These are phyloP conservation scores for Boletellus deceptivus DNA, from an alignment of 1,284 basidiomycete genomes.

Conservation along the genomic window DNA sequence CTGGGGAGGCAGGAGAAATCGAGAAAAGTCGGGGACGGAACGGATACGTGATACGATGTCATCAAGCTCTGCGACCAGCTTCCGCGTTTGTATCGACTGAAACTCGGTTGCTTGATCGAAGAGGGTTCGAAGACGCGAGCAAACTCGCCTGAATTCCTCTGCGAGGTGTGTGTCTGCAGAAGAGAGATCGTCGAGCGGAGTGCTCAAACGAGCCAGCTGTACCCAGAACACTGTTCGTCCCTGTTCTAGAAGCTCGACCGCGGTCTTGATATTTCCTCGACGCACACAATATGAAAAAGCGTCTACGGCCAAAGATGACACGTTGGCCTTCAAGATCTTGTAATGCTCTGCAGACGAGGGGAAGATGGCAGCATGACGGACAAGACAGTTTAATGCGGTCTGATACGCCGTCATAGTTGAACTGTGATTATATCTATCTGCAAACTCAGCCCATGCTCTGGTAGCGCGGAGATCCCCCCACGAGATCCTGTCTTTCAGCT, in stretches of 20 bases:
- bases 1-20: slow-evolving; percentile 17
- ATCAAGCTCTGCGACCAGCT: slow-evolving; percentile 2
- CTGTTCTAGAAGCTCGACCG: slow-evolving; percentile 17
- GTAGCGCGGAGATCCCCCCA: neutral
- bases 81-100: neutral
- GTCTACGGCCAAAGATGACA: slow-evolving; percentile 10
- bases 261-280: neutral
- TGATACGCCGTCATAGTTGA: slow-evolving; percentile 7
- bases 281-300: slow-evolving; percentile 15
- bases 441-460: neutral
- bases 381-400: slow-evolving; percentile 4
- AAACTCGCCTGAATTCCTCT: slow-evolving; percentile 15
- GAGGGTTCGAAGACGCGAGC: slow-evolving; percentile 7
- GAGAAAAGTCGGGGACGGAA: slow-evolving; percentile 2
- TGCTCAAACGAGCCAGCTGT: slow-evolving; percentile 6
- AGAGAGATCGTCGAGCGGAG: slow-evolving; percentile 8
- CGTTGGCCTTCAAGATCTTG: neutral
- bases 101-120: neutral
- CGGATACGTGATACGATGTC: slow-evolving; percentile 7
- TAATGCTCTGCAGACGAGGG: slow-evolving; percentile 8
- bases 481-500: neutral
- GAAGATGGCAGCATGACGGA: slow-evolving; percentile 6
- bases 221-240: slow-evolving; percentile 17
- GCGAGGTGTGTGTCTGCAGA: neutral
- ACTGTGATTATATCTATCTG: slow-evolving; percentile 4